Conservation (phyloP, 176 grass and related monocot genomes). For the Rhipidocladum racemiflorum region DNA sequence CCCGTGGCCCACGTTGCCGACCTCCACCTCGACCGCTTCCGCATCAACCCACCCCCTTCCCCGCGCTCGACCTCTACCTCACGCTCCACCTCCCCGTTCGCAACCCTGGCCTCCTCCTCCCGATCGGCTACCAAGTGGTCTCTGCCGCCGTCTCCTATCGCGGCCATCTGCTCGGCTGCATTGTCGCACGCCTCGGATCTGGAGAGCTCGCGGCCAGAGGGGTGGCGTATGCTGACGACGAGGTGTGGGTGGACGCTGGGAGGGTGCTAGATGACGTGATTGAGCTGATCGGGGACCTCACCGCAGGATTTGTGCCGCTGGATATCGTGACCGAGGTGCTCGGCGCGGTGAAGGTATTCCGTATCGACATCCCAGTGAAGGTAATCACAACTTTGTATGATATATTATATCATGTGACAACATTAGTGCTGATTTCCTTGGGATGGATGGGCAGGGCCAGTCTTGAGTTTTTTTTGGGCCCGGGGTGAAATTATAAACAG, state of each 20-base stretch:
- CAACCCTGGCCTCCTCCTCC: slow-evolving; percentile 23
- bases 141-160: slow-evolving; percentile 48
- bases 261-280: slow-evolving; percentile 43
- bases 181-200: slow-evolving; percentile 5
- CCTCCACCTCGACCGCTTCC: slow-evolving; percentile 19
- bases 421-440: not conserved
- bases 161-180: slow-evolving; percentile 42
- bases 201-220: slow-evolving; percentile 31
- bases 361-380: slow-evolving; percentile 45
- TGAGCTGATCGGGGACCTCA: slow-evolving; percentile 44
- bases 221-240: slow-evolving; percentile 1
- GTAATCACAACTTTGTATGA: not conserved
- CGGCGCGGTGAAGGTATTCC: slow-evolving; percentile 26
- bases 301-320: slow-evolving; percentile 40
- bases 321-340: slow-evolving; percentile 49
- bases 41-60: slow-evolving; percentile 13
- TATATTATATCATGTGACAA: not conserved
- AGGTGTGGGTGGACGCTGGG: slow-evolving; percentile 48
- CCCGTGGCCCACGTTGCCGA: slow-evolving; percentile 20
- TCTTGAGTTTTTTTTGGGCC: too few relatives aligned
- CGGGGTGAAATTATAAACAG: too few relatives aligned
- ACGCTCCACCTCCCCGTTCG: slow-evolving; percentile 31
- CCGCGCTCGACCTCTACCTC: slow-evolving; percentile 33
- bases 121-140: slow-evolving; percentile 33
- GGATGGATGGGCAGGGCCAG: not conserved